Evolutionary conservation across 2,329 filamentous ascomycete genomes (phyloP).

Genomic region (Dactylonectria macrodidyma): DNA sequence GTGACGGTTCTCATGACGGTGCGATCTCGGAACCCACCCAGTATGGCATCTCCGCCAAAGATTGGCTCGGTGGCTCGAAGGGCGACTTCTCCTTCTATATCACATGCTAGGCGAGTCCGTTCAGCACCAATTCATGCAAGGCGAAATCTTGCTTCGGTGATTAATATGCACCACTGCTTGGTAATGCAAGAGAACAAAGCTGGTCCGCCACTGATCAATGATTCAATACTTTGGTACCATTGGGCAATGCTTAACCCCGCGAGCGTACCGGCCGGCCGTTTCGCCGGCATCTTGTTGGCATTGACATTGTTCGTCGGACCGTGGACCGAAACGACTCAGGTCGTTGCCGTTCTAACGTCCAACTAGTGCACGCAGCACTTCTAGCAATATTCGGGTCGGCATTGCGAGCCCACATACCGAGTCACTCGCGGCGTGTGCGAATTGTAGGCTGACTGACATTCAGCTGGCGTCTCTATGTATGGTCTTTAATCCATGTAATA

Average conservation of each 20-base stretch:
- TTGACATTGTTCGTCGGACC: not conserved
- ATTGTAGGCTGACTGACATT: not conserved
- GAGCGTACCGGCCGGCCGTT: not conserved
- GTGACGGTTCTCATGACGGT: not conserved
- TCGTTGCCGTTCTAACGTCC: not conserved
- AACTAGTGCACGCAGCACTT: not conserved
- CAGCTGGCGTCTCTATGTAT: no score
- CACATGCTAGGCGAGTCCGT: not conserved
- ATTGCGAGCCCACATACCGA: not conserved
- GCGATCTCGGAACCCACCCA: conserved; percentile 9
- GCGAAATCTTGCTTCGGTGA: conserved; percentile 13
- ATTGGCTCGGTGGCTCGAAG: not conserved
- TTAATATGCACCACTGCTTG: not conserved
- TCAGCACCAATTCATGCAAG: conserved; percentile 15
- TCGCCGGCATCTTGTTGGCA: not conserved
- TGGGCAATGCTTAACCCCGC: not conserved
- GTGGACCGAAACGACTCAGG: not conserved
- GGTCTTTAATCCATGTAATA: no score
- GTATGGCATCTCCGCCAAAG: not conserved
- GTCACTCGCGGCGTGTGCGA: not conserved
- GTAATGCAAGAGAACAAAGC: conserved; percentile 6
- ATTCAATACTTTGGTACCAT: not conserved
- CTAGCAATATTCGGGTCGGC: not conserved
- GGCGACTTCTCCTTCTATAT: not conserved
- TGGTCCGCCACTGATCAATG: no score